These are phyloP conservation scores for Linderniella brevidens DNA, from an alignment of 257 asterid genomes.

Conservation along the genomic window DNA sequence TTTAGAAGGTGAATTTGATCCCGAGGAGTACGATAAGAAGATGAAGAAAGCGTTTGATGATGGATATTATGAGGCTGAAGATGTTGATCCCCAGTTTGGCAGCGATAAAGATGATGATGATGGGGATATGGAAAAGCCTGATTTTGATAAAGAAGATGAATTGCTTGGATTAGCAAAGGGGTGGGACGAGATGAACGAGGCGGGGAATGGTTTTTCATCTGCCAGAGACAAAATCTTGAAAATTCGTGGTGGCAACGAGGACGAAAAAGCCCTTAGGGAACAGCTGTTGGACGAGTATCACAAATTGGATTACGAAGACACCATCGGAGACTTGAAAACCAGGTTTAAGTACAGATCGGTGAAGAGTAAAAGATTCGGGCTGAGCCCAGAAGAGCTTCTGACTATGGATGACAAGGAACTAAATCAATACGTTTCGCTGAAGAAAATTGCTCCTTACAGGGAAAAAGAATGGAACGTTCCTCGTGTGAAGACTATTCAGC, in stretches of 20 bases:
- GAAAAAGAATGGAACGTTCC: slow-evolving; percentile 80
- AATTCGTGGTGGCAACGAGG: slow-evolving; percentile 12
- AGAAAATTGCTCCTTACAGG: slow-evolving; percentile 65
- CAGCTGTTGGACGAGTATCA: slow-evolving; percentile 68
- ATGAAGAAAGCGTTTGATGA: slow-evolving; percentile 56
- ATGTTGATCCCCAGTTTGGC: slow-evolving; percentile 24
- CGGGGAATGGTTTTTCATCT: slow-evolving; percentile 32
- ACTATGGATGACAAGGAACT: slow-evolving; percentile 49
- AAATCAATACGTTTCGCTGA: slow-evolving; percentile 62
- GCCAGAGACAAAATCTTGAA: slow-evolving; percentile 29
- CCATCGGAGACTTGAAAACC: slow-evolving; percentile 65
- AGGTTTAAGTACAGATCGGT: slow-evolving; percentile 66
- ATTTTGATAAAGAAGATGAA: slow-evolving; percentile 77
- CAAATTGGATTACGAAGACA: slow-evolving; percentile 75
- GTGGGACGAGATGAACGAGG: slow-evolving; percentile 34
- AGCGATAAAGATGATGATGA: slow-evolving; percentile 32
- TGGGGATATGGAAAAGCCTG: slow-evolving; percentile 42
- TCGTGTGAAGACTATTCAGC: slow-evolving; percentile 24
- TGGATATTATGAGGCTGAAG: slow-evolving; percentile 47
- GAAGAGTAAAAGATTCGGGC: slow-evolving; percentile 39
- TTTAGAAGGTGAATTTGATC: slow-evolving; percentile 71
- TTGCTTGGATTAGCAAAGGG: slow-evolving; percentile 63
- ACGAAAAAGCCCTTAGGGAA: slow-evolving; percentile 12
- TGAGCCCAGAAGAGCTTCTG: slow-evolving; percentile 33
- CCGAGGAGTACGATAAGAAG: slow-evolving; percentile 57